Conservation (phyloP, 2,329 filamentous ascomycete species). For the Sporothrix variecibatus region DNA sequence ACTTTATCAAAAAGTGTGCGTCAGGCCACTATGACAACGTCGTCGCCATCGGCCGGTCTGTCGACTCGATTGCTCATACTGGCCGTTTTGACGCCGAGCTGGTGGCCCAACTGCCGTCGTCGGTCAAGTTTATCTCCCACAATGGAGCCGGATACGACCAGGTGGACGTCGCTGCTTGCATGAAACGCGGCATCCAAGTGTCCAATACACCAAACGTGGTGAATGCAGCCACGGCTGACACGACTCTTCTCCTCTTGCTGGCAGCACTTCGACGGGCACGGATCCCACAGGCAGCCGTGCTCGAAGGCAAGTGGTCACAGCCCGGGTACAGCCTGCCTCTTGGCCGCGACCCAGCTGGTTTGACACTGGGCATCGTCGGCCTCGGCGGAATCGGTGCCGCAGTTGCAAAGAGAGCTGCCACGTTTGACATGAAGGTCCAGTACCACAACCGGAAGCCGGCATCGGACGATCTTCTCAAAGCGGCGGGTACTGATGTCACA, state of each 20-base stretch:
- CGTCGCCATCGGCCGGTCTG: slow-evolving; percentile 18
- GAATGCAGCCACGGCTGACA: slow-evolving; percentile 71
- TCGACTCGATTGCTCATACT: not conserved
- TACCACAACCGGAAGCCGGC: slow-evolving; percentile 58
- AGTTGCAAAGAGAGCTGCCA: slow-evolving; percentile 39
- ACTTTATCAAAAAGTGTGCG: not conserved
- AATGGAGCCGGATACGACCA: slow-evolving; percentile 64
- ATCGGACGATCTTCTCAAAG: slow-evolving; percentile 46
- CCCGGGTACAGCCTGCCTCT: slow-evolving; percentile 32
- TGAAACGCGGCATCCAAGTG: slow-evolving; percentile 57
- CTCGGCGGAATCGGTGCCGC: slow-evolving; percentile 58
- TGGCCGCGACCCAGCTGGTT: slow-evolving; percentile 69
- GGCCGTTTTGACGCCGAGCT: slow-evolving; percentile 22
- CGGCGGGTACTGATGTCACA: slow-evolving; percentile 33
- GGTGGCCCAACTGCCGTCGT: slow-evolving; percentile 6
- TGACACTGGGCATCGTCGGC: slow-evolving; percentile 58
- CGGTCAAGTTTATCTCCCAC: slow-evolving; percentile 36
- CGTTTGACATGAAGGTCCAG: slow-evolving; percentile 57
- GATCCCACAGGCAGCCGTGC: slow-evolving; percentile 37
- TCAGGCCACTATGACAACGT: slow-evolving; percentile 12
- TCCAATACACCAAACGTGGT: slow-evolving; percentile 69
- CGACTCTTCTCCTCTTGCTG: slow-evolving; percentile 70
- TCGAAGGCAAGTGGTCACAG: slow-evolving; percentile 45
- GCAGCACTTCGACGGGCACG: slow-evolving; percentile 67
- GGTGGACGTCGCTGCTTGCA: slow-evolving; percentile 65